Evolutionary conservation across 768 basidiomycete species (phyloP), one percentile per base, ranked within the genome.

Genomic region (Clathrus columnatus): DNA sequence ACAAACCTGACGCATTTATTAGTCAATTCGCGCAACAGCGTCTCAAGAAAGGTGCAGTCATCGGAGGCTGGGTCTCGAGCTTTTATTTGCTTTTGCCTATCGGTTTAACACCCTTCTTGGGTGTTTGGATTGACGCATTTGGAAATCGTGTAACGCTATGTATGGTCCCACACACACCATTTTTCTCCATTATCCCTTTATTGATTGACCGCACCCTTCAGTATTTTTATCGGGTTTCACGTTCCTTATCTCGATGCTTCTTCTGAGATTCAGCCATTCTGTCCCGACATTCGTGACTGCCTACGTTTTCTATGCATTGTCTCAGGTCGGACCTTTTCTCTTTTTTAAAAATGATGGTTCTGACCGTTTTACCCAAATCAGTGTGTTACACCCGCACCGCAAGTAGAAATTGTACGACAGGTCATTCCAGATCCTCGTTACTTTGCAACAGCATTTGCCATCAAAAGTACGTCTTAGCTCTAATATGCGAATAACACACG

Each of bases 31-130:
- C 71, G 8, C 72, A 74, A 59, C 72, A 74, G 59, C 66, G 73
- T 5, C 62, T 74, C 27, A 63, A 70, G 61, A 70, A 72, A 60
- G 72, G 72, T 43, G 73, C 73, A 23, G 68, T 74, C 51, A 67
- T 74, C 29, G 72, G 72, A n/a, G 72, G 73, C 54, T 74, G 73
- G 73, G 73, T 73, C 8, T 71, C 72, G 4, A 72, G 69, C 57
- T 70, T 74, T 63, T 74, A 73, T 61, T 61, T 74, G 43, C 63
- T 74, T 42, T 66, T 74, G 7, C 73, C 73, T 0, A 68, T 68
- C 6, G 67, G 67, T 47, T 57, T 73, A 56, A 73, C 72, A 3
- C 73, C 73, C 28, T 71, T 74, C 63, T 53, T 72, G 44, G 72
- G 73, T 24, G 64, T 73, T 49, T 72, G 71, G 60, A 69, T 74